phyloP scores from a whole-genome alignment of 1,284 basidiomycete genomes.

The Apiotrichum laibachii region DNA sequence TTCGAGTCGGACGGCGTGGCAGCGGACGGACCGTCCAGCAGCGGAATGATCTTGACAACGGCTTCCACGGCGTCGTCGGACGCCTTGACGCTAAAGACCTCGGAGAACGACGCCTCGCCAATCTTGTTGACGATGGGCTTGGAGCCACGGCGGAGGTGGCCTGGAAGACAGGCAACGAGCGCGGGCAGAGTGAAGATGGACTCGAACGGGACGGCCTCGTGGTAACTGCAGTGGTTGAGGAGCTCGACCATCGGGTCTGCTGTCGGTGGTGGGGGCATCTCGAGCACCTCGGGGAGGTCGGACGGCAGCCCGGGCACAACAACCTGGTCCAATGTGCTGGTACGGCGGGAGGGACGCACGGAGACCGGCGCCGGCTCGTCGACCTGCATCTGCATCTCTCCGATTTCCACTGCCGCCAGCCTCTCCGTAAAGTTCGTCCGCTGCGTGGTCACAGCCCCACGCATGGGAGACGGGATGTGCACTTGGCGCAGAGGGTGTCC shows the following conservation, averaged over 20 bases:
- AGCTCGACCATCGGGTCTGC: neutral
- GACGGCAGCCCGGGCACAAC: neutral
- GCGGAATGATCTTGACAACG: slow-evolving; percentile 36
- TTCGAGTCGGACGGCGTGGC: too few species aligned
- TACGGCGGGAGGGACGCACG: too few species aligned
- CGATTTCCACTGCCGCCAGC: neutral
- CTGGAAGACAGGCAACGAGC: slow-evolving; percentile 9
- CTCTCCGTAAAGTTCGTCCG: neutral
- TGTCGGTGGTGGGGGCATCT: neutral
- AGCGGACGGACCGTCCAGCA: slow-evolving; percentile 7
- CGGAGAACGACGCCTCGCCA: slow-evolving; percentile 94
- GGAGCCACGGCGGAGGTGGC: neutral
- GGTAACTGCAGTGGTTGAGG: neutral
- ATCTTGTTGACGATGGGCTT: slow-evolving; percentile 64
- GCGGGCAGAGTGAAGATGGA: slow-evolving; percentile 12
- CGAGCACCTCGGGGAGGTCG: neutral
- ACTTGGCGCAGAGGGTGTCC: neutral
- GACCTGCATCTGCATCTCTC: neutral
- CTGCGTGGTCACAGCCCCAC: neutral
- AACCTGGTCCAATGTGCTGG: neutral
- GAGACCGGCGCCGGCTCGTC: too few species aligned
- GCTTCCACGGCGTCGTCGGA: slow-evolving; percentile 48
- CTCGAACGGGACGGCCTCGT: slow-evolving; percentile 6
- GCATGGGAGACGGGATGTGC: neutral
- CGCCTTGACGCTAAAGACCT: slow-evolving; percentile 78